phyloP scores from a whole-genome alignment of 768 basidiomycete species.

The Suillus plorans region DNA sequence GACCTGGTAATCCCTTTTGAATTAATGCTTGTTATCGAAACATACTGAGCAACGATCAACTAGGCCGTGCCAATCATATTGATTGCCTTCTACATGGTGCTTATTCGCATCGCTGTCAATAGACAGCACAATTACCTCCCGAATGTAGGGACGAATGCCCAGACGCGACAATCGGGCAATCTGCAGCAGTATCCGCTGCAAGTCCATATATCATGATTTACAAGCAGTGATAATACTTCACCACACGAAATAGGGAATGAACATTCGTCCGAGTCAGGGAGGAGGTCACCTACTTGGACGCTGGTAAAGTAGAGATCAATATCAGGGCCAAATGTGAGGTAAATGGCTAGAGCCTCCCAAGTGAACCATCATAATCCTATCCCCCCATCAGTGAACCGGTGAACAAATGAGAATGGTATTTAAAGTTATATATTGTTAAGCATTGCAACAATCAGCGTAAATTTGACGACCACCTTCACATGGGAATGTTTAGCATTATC shows the following conservation, averaged over 20 bases:
- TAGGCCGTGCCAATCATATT: no score
- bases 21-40: no score
- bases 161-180: neutral
- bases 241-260: neutral
- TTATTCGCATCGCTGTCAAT: no score
- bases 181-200: neutral
- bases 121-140: neutral
- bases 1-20: no score
- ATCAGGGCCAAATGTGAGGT: neutral
- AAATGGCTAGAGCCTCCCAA: neutral
- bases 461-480: no score
- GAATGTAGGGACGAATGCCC: neutral
- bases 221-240: neutral
- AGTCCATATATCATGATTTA: conserved; percentile 1
- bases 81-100: no score
- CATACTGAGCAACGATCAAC: no score
- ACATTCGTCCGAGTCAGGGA: neutral
- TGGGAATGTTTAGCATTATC: no score
- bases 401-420: no score
- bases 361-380: neutral
- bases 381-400: neutral
- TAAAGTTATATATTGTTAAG: no score
- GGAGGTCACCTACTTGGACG: neutral
- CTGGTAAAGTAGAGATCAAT: neutral
- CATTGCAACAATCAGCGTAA: no score